Evolutionary conservation across 495 filamentous ascomycete species (phyloP).

Genomic region (Lasiosphaeria hispida): DNA sequence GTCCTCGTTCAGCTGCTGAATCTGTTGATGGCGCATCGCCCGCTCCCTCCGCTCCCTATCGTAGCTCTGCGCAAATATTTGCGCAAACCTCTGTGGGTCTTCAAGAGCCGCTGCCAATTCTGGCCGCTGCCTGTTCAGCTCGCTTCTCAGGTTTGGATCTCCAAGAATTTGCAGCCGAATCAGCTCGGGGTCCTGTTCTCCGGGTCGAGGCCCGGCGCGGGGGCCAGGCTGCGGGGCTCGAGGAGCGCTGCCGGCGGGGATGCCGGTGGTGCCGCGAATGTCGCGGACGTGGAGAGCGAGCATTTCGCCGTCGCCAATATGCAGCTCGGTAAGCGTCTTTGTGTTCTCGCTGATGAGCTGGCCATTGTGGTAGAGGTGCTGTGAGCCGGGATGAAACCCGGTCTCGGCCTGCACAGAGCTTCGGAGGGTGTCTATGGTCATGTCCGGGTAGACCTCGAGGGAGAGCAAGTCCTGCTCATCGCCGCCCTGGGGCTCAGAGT

Average conservation of each 20-base stretch:
- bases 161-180: constrained; percentile 78
- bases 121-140: constrained; percentile 67
- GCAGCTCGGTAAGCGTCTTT: constrained; percentile 77
- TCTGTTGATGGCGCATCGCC: constrained; percentile 73
- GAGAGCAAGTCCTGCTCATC: constrained; percentile 75
- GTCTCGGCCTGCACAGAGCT: constrained; percentile 67
- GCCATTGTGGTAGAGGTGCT: constrained; percentile 87
- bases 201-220: constrained; percentile 32
- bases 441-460: constrained; percentile 77
- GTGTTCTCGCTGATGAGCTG: constrained; percentile 71
- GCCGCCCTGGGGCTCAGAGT: constrained; percentile 63
- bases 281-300: constrained; percentile 75
- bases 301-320: constrained; percentile 89
- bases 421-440: constrained; percentile 85
- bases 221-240: constrained; percentile 27
- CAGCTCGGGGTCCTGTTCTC: constrained; percentile 69
- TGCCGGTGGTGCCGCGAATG: constrained; percentile 43
- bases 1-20: constrained; percentile 76
- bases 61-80: constrained; percentile 62
- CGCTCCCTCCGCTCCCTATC: constrained; percentile 67
- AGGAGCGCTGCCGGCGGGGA: constrained; percentile 30
- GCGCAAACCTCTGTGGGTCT: constrained; percentile 70
- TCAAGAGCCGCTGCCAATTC: constrained; percentile 75
- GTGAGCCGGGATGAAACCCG: constrained; percentile 51
- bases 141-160: constrained; percentile 66